Evolutionary conservation across 1,284 basidiomycete genomes (phyloP), one percentile per base, ranked within the genome.

Genomic region (Malassezia psittaci): DNA sequence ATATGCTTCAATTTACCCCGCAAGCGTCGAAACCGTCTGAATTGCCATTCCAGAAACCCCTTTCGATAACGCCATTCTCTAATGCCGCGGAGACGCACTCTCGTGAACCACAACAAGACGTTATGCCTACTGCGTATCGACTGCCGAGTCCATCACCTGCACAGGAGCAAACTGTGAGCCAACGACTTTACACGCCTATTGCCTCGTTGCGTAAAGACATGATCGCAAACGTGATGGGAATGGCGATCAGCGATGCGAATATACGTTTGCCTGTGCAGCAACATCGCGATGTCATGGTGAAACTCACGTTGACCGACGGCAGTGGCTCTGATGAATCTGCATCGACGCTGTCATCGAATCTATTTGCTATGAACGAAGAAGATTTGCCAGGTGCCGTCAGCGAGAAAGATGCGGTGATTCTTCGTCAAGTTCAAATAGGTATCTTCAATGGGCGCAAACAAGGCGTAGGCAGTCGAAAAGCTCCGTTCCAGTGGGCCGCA

Each of bases 201-300:
- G 50, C 54, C 13, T 51, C 58, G 54, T 49, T 63, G 18, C 59
- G 55, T 10, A 55, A 60, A 16, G 60, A 58, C 19, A 51, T 60
- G 38, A 43, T 54, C 2, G 63, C 59, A 16, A 64, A 62, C 54
- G 47, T 66, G 38, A 54, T 66, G 37, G 66, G 66, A 29, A 56
- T 68, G 15, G 60, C 63, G 3, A 40, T 63, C 5, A 53, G 48
- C 19, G 53, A 57, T 29, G 60, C 60, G 15, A 58, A 54, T 13
- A 57, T 59, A 44, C 64, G 63, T 15, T 48, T 57, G n/a, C 63
- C 61, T 10, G n/a, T 38, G 49, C 47, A n/a, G 16, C 49, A 35
- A 7, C 15, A 8, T 19, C 38, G 49, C 29, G 49, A 51, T 24
- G n/a, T 21, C 18, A 51, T 51, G 49, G 39, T 35, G 2, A 41